Conservation (phyloP, 305 asterid species). For the Nicotiana rustica region DNA sequence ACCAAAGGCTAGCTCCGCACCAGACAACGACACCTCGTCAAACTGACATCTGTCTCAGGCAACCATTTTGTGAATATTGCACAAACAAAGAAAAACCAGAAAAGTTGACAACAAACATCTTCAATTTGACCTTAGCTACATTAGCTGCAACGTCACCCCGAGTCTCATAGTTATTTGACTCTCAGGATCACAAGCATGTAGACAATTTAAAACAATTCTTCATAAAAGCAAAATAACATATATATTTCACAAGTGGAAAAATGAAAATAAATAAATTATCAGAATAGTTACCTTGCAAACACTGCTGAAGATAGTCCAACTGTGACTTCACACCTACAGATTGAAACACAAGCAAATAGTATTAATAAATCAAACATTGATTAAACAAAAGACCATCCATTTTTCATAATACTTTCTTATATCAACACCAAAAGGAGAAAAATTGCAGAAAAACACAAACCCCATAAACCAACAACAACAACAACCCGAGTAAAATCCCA, state of each 20-base stretch:
- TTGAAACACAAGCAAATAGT: conserved; percentile 26
- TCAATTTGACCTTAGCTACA: neutral
- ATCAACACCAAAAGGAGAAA: conserved; percentile 9
- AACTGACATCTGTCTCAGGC: neutral
- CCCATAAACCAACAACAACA: conserved; percentile 29
- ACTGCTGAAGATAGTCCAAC: conserved; percentile 91
- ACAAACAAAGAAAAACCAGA: neutral
- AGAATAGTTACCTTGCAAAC: conserved; percentile 75
- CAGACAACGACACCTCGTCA: neutral
- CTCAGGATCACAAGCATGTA: conserved; percentile 4
- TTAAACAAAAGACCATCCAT: conserved; percentile 26
- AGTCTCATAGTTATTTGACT: neutral
- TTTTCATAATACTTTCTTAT: neutral
- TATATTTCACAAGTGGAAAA: neutral
- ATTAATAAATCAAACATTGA: conserved; percentile 32
- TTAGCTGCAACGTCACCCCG: neutral
- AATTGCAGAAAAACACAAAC: conserved; percentile 30
- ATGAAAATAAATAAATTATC: neutral
- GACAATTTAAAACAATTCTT: neutral
- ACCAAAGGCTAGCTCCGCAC: too few species aligned
- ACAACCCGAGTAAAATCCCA: too few species aligned
- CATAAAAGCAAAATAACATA: neutral
- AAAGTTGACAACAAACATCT: neutral
- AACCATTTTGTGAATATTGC: neutral
- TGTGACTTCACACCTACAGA: conserved; percentile 81